Conservation (phyloP, 306 rosid genomes). For the barrel medic (Medicago truncatula) region DNA sequence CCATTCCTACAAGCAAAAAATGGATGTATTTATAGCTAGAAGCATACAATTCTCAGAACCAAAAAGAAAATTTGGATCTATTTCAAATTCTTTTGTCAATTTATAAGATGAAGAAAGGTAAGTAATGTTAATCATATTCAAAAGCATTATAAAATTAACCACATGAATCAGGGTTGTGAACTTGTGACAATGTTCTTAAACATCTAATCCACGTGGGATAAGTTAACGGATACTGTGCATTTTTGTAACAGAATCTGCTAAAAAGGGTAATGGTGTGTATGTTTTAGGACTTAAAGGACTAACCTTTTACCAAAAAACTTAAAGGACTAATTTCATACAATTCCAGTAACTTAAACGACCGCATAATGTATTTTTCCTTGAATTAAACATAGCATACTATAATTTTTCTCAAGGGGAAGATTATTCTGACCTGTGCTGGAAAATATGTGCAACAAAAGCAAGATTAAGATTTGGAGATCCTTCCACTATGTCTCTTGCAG, state of each 20-base stretch:
- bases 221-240: no score
- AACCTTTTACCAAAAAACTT: no score
- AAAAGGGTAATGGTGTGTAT: no score
- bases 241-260: no score
- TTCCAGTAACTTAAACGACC: no score
- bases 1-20: conserved; percentile 71
- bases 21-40: conserved; percentile 25
- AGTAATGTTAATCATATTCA: neutral
- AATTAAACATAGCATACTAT: neutral
- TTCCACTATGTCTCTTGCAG: conserved; percentile 95
- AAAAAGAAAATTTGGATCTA: neutral
- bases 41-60: conserved; percentile 13
- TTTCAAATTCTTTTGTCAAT: neutral
- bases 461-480: conserved; percentile 97
- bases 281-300: no score
- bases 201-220: no score
- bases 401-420: conserved; percentile 9
- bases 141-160: no score
- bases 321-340: no score
- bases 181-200: no score
- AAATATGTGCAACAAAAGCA: conserved; percentile 95
- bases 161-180: no score
- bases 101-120: neutral
- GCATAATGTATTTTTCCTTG: no score
- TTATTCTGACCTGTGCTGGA: conserved; percentile 87